A percentile compares a stretch with the other conserved stretches of the same genome.
Conservation (phyloP, 805 yeast genomes). For the Cyberlindnera samutprakarnensis region DNA sequence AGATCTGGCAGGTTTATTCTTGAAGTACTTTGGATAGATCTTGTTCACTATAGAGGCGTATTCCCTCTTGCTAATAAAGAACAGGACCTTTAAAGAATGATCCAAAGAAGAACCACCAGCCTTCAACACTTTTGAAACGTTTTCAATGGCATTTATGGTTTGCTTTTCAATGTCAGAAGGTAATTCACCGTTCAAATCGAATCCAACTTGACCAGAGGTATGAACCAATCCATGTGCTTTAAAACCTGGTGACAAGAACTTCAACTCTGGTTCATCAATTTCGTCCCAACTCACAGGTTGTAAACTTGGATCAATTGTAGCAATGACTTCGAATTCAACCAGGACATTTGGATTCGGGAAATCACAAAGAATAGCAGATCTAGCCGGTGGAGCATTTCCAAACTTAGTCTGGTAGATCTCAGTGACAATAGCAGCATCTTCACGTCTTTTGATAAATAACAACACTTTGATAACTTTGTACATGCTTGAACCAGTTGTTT, state of each 20-base stretch:
- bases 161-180: constrained; percentile 40
- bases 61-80: constrained; percentile 37
- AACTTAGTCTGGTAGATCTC: constrained; percentile 38
- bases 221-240: constrained; percentile 35
- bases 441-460: constrained; percentile 38
- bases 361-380: constrained; percentile 44
- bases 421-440: constrained; percentile 38
- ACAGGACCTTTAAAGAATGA: constrained; percentile 39
- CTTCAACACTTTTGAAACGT: constrained; percentile 33
- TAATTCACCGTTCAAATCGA: constrained; percentile 31
- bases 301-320: constrained; percentile 11
- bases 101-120: constrained; percentile 39
- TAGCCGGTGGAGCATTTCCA: constrained; percentile 42
- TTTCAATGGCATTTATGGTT: constrained; percentile 36
- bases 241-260: constrained; percentile 34
- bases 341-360: constrained; percentile 44
- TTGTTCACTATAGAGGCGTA: constrained; percentile 38
- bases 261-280: constrained; percentile 23
- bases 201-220: constrained; percentile 42
- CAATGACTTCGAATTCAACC: constrained; percentile 47
- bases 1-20: constrained; percentile 44
- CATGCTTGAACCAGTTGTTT: constrained; percentile 36
- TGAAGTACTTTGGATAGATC: constrained; percentile 39
- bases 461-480: constrained; percentile 42
- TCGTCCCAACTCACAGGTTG: constrained; percentile 30